Conservation (phyloP, 225 moss, liverwort and hornwort genomes). For the Lunularia cruciata region DNA sequence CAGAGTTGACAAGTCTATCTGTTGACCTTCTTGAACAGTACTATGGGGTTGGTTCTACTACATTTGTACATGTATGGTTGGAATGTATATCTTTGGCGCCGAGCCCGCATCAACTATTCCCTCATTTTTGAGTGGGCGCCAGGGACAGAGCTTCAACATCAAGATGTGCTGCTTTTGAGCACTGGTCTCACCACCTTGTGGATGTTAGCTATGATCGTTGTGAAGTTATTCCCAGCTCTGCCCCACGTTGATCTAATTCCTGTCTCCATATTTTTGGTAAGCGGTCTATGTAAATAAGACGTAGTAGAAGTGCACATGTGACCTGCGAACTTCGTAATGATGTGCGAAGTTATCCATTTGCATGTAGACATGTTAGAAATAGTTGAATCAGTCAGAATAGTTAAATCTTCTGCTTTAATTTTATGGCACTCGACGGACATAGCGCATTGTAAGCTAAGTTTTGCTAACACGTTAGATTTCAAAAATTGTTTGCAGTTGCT, state of each 20-base stretch:
- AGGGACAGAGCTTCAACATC: slow-evolving; percentile 35
- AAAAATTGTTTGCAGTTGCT: slow-evolving; percentile 21
- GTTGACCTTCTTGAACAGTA: slow-evolving; percentile 35
- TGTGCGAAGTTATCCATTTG: too few species aligned
- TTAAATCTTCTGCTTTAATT: too few species aligned
- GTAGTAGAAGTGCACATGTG: too few species aligned
- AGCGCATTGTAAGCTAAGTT: too few species aligned
- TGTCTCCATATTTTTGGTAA: slow-evolving; percentile 31
- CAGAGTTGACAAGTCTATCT: slow-evolving; percentile 19
- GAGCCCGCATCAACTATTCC: slow-evolving; percentile 46
- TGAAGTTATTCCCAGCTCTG: slow-evolving; percentile 33
- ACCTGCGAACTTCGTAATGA: too few species aligned
- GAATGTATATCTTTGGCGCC: slow-evolving; percentile 52
- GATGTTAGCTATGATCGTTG: slow-evolving; percentile 34
- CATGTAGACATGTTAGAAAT: too few species aligned
- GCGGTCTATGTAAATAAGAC: too few species aligned
- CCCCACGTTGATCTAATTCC: slow-evolving; percentile 30
- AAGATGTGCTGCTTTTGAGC: slow-evolving; percentile 46
- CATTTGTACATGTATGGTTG: slow-evolving; percentile 56
- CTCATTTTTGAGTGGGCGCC: slow-evolving; percentile 47
- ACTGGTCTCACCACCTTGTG: slow-evolving; percentile 43
- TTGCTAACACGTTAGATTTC: too few species aligned
- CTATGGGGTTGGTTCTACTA: slow-evolving; percentile 46
- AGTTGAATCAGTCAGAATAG: too few species aligned
- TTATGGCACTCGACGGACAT: too few species aligned